Percentiles rank a stretch among this genome's conserved stretches.
Evolutionary conservation across 2,329 filamentous ascomycete species (phyloP).

Genomic region (Aureobasidium namibiae): DNA sequence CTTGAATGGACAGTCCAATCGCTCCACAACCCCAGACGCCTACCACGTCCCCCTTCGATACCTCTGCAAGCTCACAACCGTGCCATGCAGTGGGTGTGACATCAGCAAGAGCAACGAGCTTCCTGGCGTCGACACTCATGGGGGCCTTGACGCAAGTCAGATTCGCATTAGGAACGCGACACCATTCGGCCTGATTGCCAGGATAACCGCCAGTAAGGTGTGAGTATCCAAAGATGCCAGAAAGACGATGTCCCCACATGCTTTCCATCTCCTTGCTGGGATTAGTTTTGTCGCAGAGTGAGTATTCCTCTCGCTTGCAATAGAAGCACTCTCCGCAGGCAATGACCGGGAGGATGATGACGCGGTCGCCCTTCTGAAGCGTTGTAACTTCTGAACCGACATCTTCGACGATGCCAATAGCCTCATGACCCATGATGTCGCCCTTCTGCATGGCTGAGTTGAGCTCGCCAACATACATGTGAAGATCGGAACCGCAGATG

Average conservation of each 20-base stretch:
- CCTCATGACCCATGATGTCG: constrained; percentile 62
- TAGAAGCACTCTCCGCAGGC: constrained; percentile 58
- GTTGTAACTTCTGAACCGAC: constrained; percentile 50
- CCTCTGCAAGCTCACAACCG: constrained; percentile 33
- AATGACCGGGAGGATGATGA: constrained; percentile 65
- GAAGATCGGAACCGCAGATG: constrained; percentile 28
- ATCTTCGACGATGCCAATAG: constrained; percentile 55
- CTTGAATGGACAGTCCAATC: constrained; percentile 79
- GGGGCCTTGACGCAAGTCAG: constrained; percentile 45
- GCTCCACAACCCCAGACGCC: constrained; percentile 43
- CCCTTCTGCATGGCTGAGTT: constrained; percentile 28
- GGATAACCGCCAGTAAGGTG: constrained; percentile 28
- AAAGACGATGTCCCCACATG: constrained; percentile 41
- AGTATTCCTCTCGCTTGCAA: constrained; percentile 22
- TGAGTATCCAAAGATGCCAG: constrained; percentile 37
- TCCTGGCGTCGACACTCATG: constrained; percentile 34
- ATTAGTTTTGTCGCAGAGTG: constrained; percentile 21
- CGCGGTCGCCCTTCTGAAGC: constrained; percentile 57
- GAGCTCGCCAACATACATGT: constrained; percentile 26
- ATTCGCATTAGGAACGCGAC: constrained; percentile 29
- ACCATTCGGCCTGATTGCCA: constrained; percentile 30
- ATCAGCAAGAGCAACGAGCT: constrained; percentile 46
- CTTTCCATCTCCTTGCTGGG: constrained; percentile 21
- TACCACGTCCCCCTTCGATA: constrained; percentile 37
- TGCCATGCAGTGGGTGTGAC: constrained; percentile 29